Base-by-base conservation (phyloP, 108 stramenopile species). In the Cylindrotheca fusiformis region DNA sequence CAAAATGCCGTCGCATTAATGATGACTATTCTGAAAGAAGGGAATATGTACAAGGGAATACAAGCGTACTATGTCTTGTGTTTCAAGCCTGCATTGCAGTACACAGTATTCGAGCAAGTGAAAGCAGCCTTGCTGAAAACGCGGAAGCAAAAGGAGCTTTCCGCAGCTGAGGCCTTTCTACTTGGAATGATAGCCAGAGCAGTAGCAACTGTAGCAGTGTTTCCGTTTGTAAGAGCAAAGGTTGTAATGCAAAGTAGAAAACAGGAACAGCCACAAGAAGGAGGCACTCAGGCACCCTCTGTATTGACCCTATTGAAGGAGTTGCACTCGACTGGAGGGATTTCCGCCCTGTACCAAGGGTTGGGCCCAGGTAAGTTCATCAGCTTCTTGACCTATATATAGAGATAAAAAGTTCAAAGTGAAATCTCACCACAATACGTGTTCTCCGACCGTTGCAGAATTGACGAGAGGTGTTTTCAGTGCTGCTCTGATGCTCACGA, bases 1-100 rank as follows among this genome's bases (percentile, higher is more conserved):
- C 32, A 63, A 46, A 67, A 45, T 23, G 67, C 83, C 48, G 54
- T 93, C 21, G 72, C 73, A 21, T 55, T 91, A 1, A 57, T 92
- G 48, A 55, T 70, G 52, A 79, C 63, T 23, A 77, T 92, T 51
- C 52, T 86, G 23, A 77, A 74, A 29, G 53, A 79, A 67, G 86
- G 88, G 2, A 67, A 79, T 18, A 84, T 92, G 76, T 95, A 94
- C 88, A 90, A 85, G 59, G 95, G 93, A 14, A 87, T 94, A 18
- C 77, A 89, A 65, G 94, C 94, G 12, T 95, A 93, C 65, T 74
- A 61, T 17, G 83, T 96, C 17, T 71, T 96, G 51, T 96, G 93
- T 69, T 72, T 96, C 52, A 96, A 96, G 77, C 95, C 95, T 19
- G 95, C 95, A 33, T 82, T 96, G 53, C 94, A 96, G 55, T 95